Conservation (phyloP, 163 green algal genomes). For the Scenedesmus sp. region DNA sequence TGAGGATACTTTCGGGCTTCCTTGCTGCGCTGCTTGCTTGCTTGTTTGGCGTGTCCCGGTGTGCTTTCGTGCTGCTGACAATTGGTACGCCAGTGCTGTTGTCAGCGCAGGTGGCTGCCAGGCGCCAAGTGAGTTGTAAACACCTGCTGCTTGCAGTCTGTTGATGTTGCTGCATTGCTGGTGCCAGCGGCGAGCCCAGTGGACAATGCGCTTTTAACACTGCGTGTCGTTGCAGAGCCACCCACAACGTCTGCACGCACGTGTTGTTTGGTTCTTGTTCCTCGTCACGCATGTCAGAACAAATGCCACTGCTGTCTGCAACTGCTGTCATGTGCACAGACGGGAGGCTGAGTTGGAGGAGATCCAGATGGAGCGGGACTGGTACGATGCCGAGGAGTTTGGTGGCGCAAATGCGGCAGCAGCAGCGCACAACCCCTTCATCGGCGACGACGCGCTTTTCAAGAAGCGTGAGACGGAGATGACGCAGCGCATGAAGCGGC, state of each 20-base stretch:
- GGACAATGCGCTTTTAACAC: too few relatives aligned
- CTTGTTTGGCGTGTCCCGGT: too few relatives aligned
- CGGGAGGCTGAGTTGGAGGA: slow-evolving; percentile 69
- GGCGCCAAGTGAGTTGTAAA: too few relatives aligned
- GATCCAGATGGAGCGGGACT: slow-evolving; percentile 70
- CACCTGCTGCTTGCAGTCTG: too few relatives aligned
- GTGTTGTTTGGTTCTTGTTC: too few relatives aligned
- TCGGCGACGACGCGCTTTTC: slow-evolving; percentile 76
- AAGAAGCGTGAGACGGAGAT: slow-evolving; percentile 56
- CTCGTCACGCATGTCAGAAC: neutral
- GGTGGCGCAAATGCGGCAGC: slow-evolving; percentile 69
- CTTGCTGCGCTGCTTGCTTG: neutral
- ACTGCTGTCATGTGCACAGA: slow-evolving; percentile 29
- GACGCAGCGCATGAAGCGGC: slow-evolving; percentile 52
- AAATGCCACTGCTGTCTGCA: neutral
- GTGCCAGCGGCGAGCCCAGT: too few relatives aligned
- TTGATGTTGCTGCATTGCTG: too few relatives aligned
- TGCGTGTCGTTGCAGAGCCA: too few relatives aligned
- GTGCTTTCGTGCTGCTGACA: too few relatives aligned
- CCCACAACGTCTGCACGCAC: too few relatives aligned
- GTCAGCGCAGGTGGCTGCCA: too few relatives aligned
- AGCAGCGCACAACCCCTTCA: slow-evolving; percentile 64
- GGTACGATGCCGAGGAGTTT: slow-evolving; percentile 92
- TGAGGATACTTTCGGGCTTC: neutral
- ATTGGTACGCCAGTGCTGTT: too few relatives aligned